phyloP scores from a whole-genome alignment of 1,284 basidiomycete species.

The Puccinia hordei region DNA sequence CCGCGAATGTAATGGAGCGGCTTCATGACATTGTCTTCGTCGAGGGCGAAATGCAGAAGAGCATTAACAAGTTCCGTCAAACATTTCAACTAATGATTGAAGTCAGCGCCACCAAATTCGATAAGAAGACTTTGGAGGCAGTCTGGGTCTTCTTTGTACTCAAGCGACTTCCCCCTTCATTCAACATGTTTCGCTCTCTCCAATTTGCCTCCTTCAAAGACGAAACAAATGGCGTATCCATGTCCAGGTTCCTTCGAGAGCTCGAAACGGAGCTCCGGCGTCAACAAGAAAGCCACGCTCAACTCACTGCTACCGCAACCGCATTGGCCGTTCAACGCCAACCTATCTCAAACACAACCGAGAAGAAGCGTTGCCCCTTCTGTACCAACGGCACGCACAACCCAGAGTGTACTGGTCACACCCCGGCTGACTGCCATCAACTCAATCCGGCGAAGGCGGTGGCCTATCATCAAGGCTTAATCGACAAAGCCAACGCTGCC shows the following conservation, averaged over 20 bases:
- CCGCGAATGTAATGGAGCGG: background rate
- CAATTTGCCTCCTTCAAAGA: background rate
- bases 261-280: background rate
- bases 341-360: too few relatives aligned
- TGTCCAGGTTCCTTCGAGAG: background rate
- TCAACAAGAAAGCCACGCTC: background rate
- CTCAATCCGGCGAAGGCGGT: background rate
- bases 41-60: background rate
- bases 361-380: background rate
- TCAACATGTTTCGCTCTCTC: background rate
- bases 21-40: background rate
- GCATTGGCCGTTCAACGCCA: background rate
- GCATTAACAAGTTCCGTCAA: background rate
- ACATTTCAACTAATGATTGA: background rate
- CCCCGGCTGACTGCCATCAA: background rate
- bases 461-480: background rate
- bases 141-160: background rate
- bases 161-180: background rate
- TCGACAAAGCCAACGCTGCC: background rate
- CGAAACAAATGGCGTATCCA: too few relatives aligned
- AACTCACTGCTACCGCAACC: background rate
- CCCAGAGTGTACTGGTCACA: background rate
- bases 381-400: background rate
- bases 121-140: background rate
- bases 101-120: background rate